Evolutionary conservation across 192 early-diverging fungal species (phyloP), one percentile per base, ranked within the genome.

Genomic region (Kickxella alabastrina): DNA sequence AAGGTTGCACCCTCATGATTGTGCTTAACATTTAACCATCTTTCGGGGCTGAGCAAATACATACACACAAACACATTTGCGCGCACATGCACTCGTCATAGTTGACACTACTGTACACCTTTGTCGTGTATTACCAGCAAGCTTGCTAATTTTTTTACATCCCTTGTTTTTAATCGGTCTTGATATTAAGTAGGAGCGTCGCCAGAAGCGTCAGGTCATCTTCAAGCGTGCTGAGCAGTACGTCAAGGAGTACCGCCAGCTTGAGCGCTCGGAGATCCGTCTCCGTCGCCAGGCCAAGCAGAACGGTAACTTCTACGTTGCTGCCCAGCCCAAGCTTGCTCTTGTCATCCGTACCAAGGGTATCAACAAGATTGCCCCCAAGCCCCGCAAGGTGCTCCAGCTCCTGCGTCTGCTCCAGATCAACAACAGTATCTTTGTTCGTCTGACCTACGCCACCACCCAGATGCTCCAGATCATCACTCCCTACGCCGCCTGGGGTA

Each of bases 161-260:
- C 27, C 14, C 45, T 38, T 0, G 19, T 32, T 48, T 10, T 15
- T n/a, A n/a, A n/a, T n/a, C n/a, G n/a, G n/a, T n/a, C n/a, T n/a
- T n/a, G n/a, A n/a, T n/a, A n/a, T n/a, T n/a, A n/a, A 22, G 31
- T 67, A 85, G 82, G 62, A 72, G 56, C 65, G 69, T 61, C 53
- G 65, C 36, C 60, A 79, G 60, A 90, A 91, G 82, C 89, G 94
- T 72, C 83, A 88, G 76, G 92, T 93, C 53, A 91, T 98, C 82
- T 98, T 98, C 90, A 94, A 95, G 85, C 92, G 95, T 66, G 97
- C 97, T 57, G 93, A 97, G 82, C 82, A 91, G 82, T 98, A 99
- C 83, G 87, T 95, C 72, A 87, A 90, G 77, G 95, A 99, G 84
- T 96, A 98, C 91, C 84, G 81, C 62, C 75, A 82, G 57, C 82